Evolutionary conservation across 2,329 filamentous ascomycete genomes (phyloP).

Genomic region (Penicillium glabrum): DNA sequence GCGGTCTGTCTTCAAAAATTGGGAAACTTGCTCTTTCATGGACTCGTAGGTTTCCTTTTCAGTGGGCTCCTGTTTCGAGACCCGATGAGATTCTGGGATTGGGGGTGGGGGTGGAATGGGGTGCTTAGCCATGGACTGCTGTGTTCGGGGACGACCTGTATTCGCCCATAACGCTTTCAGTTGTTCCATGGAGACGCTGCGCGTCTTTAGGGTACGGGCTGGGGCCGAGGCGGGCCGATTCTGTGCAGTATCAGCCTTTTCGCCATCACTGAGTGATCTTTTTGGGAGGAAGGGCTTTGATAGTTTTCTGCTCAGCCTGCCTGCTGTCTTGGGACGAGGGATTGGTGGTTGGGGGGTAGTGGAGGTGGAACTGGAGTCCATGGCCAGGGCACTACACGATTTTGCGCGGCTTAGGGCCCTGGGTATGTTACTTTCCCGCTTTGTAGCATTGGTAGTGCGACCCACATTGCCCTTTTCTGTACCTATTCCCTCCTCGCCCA

Average conservation of each 20-base stretch:
- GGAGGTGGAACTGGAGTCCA: constrained; percentile 6
- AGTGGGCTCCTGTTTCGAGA: constrained; percentile 1
- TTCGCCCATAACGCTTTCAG: constrained; percentile 21
- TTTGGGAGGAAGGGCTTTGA: constrained; percentile 24
- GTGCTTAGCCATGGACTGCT: constrained; percentile 11
- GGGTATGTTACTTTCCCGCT: constrained; percentile 11
- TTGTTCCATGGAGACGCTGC: constrained; percentile 28
- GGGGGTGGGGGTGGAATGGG: constrained; percentile 5
- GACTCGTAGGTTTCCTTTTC: constrained; percentile 18
- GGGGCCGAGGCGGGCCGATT: constrained; percentile 29
- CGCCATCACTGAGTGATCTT: constrained; percentile 13
- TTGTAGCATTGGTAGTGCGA: constrained; percentile 12
- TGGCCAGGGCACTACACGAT: constrained; percentile 23
- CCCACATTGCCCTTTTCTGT: constrained; percentile 19
- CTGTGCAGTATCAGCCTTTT: constrained; percentile 9
- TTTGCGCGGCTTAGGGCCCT: constrained; percentile 18
- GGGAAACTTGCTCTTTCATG: constrained; percentile 33
- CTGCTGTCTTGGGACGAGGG: constrained; percentile 8
- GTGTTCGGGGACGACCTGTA: constrained; percentile 14
- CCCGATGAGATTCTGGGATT: background rate
- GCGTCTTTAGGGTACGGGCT: constrained; percentile 22
- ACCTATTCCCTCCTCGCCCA: constrained; percentile 3
- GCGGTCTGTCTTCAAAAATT: constrained; percentile 35
- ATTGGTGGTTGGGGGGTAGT: constrained; percentile 10
- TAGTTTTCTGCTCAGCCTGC: constrained; percentile 23